A percentile compares a stretch with the other conserved stretches of the same genome.
Evolutionary conservation across 768 basidiomycete species (phyloP).

Genomic region (Termitomyces sp.): DNA sequence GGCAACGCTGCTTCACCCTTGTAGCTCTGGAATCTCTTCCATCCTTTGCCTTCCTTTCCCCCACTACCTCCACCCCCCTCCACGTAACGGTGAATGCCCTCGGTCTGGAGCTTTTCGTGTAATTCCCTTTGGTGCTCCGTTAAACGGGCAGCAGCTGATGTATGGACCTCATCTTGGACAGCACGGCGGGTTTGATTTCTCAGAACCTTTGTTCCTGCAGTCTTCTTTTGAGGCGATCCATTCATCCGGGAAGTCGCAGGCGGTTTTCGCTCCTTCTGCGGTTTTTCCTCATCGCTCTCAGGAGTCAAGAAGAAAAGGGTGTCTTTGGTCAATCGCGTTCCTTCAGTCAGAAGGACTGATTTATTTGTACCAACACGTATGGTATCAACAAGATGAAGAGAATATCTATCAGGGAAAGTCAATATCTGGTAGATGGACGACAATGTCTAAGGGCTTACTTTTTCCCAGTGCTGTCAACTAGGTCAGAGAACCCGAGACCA

Average conservation of each 20-base stretch:
- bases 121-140: slow-evolving; percentile 86
- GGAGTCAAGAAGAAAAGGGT: slow-evolving; percentile 81
- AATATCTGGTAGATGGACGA: slow-evolving; percentile 2
- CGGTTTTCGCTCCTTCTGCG: slow-evolving; percentile 54
- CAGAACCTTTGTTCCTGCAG: slow-evolving; percentile 80
- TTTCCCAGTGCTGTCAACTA: slow-evolving; percentile 73
- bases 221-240: slow-evolving; percentile 68
- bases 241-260: slow-evolving; percentile 53
- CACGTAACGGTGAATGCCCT: slow-evolving; percentile 80
- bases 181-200: slow-evolving; percentile 89
- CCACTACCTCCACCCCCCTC: slow-evolving; percentile 72
- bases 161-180: slow-evolving; percentile 79
- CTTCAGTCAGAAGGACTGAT: slow-evolving; percentile 74
- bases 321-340: slow-evolving; percentile 80
- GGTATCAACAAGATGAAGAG: slow-evolving; percentile 86
- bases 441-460: slow-evolving; percentile 47
- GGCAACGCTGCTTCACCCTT: slow-evolving; percentile 92
- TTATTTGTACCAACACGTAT: slow-evolving; percentile 70
- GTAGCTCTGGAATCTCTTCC: slow-evolving; percentile 97
- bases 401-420: slow-evolving; percentile 54
- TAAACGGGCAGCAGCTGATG: slow-evolving; percentile 73
- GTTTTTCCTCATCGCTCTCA: slow-evolving; percentile 56
- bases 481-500: slow-evolving; percentile 79
- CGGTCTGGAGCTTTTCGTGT: slow-evolving; percentile 70
- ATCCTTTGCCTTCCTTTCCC: slow-evolving; percentile 87